These are phyloP conservation scores for Hypoxylon sp. DNA, from an alignment of 2,329 filamentous ascomycete genomes.

Conservation along the genomic window DNA sequence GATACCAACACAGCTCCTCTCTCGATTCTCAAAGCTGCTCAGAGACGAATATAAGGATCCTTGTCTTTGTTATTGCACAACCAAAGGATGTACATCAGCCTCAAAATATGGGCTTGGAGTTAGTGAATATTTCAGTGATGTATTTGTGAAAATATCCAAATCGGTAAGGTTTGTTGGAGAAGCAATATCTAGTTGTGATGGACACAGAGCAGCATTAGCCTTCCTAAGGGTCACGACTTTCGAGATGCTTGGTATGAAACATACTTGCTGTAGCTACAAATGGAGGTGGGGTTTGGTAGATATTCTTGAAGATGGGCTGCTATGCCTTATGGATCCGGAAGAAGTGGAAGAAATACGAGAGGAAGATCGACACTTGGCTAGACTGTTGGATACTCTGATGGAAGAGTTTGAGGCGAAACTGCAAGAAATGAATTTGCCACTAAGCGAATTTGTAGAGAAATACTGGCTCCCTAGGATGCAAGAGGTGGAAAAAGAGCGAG, in stretches of 20 bases:
- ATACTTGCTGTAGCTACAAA: not conserved
- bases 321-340: constrained; percentile 8
- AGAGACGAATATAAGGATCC: not conserved
- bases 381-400: constrained; percentile 12
- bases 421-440: not conserved
- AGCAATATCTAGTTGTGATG: not conserved
- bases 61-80: constrained; percentile 16
- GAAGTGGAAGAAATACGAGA: constrained; percentile 27
- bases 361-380: constrained; percentile 20
- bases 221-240: not conserved
- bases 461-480: constrained; percentile 15
- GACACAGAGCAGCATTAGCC: not conserved
- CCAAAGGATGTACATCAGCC: constrained; percentile 5
- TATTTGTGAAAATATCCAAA: not conserved
- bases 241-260: not conserved
- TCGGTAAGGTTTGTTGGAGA: not conserved
- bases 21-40: not conserved
- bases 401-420: constrained; percentile 20
- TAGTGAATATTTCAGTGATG: not conserved
- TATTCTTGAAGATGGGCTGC: not conserved
- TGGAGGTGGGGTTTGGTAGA: not conserved
- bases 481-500: constrained; percentile 6
- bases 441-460: constrained; percentile 20
- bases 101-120: not conserved
- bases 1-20: no score